phyloP scores from a whole-genome alignment of 352 stramenopile genomes.

The Aphanomyces cochlioides region DNA sequence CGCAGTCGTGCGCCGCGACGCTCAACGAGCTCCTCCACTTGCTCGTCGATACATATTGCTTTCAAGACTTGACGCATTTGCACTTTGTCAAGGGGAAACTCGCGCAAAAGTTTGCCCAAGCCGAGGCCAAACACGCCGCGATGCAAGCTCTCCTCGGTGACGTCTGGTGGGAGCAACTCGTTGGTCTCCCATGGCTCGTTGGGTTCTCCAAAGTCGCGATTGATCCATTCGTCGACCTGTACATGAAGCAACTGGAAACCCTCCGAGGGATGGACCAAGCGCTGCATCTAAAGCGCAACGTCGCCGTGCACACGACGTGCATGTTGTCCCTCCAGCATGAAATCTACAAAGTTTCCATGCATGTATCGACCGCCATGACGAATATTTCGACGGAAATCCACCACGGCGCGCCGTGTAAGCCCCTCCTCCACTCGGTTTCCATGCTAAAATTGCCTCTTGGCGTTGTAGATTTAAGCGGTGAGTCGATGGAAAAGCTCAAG shows the following conservation, averaged over 20 bases:
- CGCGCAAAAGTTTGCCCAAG: slow-evolving; percentile 62
- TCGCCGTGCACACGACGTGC: slow-evolving; percentile 61
- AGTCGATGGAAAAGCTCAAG: too few relatives aligned
- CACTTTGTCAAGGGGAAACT: slow-evolving; percentile 74
- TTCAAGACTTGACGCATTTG: slow-evolving; percentile 82
- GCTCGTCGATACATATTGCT: slow-evolving; percentile 82
- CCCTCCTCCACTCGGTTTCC: too few relatives aligned
- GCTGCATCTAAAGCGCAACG: slow-evolving; percentile 79
- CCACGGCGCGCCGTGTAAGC: slow-evolving; percentile 42
- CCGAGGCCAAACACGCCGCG: slow-evolving; percentile 43
- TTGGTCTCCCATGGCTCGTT: slow-evolving; percentile 59
- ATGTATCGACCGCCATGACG: slow-evolving; percentile 55
- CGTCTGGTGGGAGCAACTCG: slow-evolving; percentile 80
- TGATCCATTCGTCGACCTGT: slow-evolving; percentile 62
- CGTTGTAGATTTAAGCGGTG: too few relatives aligned
- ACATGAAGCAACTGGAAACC: slow-evolving; percentile 61
- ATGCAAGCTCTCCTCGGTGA: slow-evolving; percentile 63
- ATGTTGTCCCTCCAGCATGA: slow-evolving; percentile 78
- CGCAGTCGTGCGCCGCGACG: slow-evolving; percentile 44
- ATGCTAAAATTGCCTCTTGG: too few relatives aligned
- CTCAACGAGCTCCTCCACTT: slow-evolving; percentile 73
- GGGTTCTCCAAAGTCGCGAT: slow-evolving; percentile 68
- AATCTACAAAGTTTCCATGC: slow-evolving; percentile 74
- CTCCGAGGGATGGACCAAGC: slow-evolving; percentile 65
- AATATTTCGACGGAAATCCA: slow-evolving; percentile 67